Evolutionary conservation across 2,329 filamentous ascomycete genomes (phyloP).

Genomic region (Nemania serpens): DNA sequence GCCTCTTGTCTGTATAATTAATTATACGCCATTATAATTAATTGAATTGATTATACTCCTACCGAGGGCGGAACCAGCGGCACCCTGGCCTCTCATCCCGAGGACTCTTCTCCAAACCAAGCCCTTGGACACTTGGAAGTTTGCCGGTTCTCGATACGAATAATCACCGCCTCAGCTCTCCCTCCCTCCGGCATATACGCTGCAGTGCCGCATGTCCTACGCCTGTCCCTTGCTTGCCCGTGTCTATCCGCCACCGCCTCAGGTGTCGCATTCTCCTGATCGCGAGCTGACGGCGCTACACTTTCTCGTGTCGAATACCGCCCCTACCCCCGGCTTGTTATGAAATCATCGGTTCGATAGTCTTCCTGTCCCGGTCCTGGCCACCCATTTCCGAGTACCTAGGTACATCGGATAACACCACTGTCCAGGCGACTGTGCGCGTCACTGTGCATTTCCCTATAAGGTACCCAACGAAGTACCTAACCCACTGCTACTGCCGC

Average conservation of each 20-base stretch:
- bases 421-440: background rate
- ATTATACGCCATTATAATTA: too few relatives aligned
- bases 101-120: background rate
- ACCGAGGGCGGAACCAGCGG: background rate
- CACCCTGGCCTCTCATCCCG: conserved; percentile 9
- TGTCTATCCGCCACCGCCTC: background rate
- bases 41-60: too few relatives aligned
- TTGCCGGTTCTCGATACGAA: background rate
- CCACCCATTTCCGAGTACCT: too few relatives aligned
- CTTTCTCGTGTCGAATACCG: background rate
- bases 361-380: too few relatives aligned
- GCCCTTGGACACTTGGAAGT: background rate
- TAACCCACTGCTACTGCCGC: background rate
- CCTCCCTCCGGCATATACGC: too few relatives aligned
- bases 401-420: background rate
- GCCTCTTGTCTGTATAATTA: too few relatives aligned
- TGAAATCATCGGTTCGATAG: conserved; percentile 9
- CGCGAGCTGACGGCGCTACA: conserved; percentile 9
- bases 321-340: conserved; percentile 1
- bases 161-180: background rate
- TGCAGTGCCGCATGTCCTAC: background rate
- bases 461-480: too few relatives aligned
- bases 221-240: background rate
- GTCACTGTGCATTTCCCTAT: background rate
- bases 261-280: background rate